Percentiles rank a stretch among this genome's conserved stretches.
Conservation (phyloP, 768 basidiomycete species). For the Gyrodon lividus region DNA sequence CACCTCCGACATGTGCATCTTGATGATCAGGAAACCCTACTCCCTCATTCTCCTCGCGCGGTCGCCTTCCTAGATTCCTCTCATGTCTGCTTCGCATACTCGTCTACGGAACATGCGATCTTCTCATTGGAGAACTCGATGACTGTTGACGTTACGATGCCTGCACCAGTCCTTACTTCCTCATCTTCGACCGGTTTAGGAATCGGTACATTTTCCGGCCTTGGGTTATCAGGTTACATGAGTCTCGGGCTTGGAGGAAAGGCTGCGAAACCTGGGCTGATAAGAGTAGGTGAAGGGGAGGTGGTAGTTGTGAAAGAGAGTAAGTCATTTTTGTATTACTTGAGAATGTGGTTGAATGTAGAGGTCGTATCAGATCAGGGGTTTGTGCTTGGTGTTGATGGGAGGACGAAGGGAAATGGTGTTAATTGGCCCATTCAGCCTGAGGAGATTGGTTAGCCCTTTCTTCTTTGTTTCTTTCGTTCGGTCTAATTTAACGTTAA, state of each 20-base stretch:
- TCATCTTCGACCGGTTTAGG: slow-evolving; percentile 32
- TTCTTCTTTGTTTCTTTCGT: background rate
- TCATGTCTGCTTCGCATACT: slow-evolving; percentile 72
- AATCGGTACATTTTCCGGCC: slow-evolving; percentile 65
- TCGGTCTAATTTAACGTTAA: slow-evolving; percentile 48
- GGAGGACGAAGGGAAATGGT: slow-evolving; percentile 46
- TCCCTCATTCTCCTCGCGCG: slow-evolving; percentile 89
- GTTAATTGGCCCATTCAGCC: slow-evolving; percentile 80
- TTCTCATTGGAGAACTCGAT: slow-evolving; percentile 64
- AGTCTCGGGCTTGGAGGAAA: slow-evolving; percentile 75
- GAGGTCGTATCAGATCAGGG: slow-evolving; percentile 54
- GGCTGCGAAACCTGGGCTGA: slow-evolving; percentile 56
- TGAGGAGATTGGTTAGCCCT: slow-evolving; percentile 67
- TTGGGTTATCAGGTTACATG: slow-evolving; percentile 81
- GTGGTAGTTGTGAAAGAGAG: slow-evolving; percentile 77
- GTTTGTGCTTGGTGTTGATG: slow-evolving; percentile 60
- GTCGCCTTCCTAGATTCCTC: slow-evolving; percentile 71
- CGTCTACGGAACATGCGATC: slow-evolving; percentile 63
- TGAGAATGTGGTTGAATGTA: background rate
- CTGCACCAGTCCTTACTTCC: slow-evolving; percentile 37
- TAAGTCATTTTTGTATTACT: slow-evolving; percentile 37
- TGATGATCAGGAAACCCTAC: slow-evolving; percentile 61
- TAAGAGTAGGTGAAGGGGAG: slow-evolving; percentile 57
- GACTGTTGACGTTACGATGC: slow-evolving; percentile 51
- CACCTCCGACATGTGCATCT: background rate